Evolutionary conservation across 176 grass and related monocot genomes (phyloP).

Genomic region (Calamus simplicifolius): DNA sequence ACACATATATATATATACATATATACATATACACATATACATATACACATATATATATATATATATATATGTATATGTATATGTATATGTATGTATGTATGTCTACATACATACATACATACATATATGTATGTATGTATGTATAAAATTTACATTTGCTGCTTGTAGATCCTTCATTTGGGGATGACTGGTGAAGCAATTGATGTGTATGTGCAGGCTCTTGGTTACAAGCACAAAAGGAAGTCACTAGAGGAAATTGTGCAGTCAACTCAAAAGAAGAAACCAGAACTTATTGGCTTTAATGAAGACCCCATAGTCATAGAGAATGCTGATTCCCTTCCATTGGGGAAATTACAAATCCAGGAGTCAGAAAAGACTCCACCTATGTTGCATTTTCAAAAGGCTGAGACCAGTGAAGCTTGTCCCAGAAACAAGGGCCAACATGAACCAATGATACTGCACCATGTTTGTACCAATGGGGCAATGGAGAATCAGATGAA

Average conservation of each 20-base stretch:
- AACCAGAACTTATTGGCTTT: constrained; percentile 77
- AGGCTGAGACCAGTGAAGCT: constrained; percentile 20
- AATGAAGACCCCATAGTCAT: constrained; percentile 68
- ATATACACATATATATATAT: too few relatives aligned
- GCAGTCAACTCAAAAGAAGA: constrained; percentile 35
- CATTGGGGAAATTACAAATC: constrained; percentile 15
- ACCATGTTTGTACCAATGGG: constrained; percentile 12
- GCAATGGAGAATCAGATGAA: constrained; percentile 20
- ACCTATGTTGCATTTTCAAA: constrained; percentile 5
- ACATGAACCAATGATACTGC: constrained; percentile 11
- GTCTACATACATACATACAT: too few relatives aligned
- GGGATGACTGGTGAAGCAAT: too few relatives aligned
- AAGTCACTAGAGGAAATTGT: constrained; percentile 82
- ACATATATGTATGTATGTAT: too few relatives aligned
- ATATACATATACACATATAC: too few relatives aligned
- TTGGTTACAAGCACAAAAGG: constrained; percentile 75
- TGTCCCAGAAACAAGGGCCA: constrained; percentile 14
- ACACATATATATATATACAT: too few relatives aligned
- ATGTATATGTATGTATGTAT: too few relatives aligned
- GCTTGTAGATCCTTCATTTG: too few relatives aligned
- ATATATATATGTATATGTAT: too few relatives aligned
- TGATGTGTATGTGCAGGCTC: constrained; percentile 31
- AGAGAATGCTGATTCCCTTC: constrained; percentile 21
- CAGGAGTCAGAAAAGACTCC: constrained; percentile 15
- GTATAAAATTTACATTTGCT: too few relatives aligned